Conservation (phyloP, 345 rosid species). For the Moricandia arvensis region DNA sequence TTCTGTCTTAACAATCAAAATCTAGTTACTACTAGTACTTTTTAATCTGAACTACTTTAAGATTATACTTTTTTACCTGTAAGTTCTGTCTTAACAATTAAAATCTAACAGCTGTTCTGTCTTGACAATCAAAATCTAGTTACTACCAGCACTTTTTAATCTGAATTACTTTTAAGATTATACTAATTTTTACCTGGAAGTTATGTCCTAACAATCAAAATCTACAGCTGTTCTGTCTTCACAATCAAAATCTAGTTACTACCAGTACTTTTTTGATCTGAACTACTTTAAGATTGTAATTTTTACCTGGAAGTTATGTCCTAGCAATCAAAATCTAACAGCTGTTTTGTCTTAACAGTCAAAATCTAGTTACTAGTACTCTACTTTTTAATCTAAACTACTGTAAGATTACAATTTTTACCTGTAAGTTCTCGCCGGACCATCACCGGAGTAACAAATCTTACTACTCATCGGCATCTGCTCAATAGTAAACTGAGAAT, state of each 20-base stretch:
- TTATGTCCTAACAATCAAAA: too few species aligned
- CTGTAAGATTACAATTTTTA: too few species aligned
- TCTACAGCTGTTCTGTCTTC: too few species aligned
- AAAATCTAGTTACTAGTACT: too few species aligned
- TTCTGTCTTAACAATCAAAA: not conserved
- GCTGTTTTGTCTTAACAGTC: too few species aligned
- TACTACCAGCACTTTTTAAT: not conserved
- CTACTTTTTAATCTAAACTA: too few species aligned
- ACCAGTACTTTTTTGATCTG: too few species aligned
- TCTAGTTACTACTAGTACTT: not conserved
- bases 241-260: too few species aligned
- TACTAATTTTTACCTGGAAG: conserved; percentile 38
- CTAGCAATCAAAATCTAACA: too few species aligned
- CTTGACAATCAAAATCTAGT: not conserved
- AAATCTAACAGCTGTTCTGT: not conserved
- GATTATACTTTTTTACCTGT: conserved; percentile 47
- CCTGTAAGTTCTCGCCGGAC: conserved; percentile 57
- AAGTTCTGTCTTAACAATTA: conserved; percentile 35
- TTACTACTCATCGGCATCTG: conserved; percentile 82
- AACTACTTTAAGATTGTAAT: too few species aligned
- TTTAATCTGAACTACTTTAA: not conserved
- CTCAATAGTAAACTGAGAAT: conserved; percentile 70
- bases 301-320: too few species aligned
- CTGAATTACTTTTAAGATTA: not conserved
- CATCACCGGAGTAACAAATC: conserved; percentile 68